These are phyloP conservation scores for Penicillium sp. DNA, from an alignment of 2,329 filamentous ascomycete genomes.

Conservation along the genomic window DNA sequence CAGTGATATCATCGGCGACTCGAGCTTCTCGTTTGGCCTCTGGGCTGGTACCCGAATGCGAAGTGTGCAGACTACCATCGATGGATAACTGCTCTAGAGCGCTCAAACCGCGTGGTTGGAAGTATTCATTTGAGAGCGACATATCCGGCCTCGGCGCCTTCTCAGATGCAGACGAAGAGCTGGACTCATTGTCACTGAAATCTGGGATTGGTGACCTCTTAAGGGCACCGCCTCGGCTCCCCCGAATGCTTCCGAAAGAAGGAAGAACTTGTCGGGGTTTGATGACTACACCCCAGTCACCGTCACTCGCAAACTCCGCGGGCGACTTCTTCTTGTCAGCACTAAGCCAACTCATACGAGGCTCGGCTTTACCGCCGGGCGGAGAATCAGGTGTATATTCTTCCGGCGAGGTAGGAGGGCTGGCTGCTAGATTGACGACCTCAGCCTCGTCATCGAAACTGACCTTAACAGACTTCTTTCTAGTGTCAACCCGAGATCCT, in stretches of 20 bases:
- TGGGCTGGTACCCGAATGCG: neutral
- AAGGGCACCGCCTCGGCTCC: conserved; percentile 38
- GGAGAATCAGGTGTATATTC: conserved; percentile 39
- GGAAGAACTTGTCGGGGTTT: conserved; percentile 60
- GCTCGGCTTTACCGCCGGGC: conserved; percentile 31
- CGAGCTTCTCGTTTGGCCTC: conserved; percentile 10
- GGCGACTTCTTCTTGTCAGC: conserved; percentile 35
- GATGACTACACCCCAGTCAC: conserved; percentile 57
- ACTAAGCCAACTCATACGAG: conserved; percentile 38
- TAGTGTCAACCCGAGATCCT: conserved; percentile 41
- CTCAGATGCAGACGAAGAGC: conserved; percentile 48
- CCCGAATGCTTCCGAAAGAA: conserved; percentile 63
- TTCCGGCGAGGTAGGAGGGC: conserved; percentile 44
- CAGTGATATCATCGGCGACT: neutral
- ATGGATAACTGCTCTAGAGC: conserved; percentile 18
- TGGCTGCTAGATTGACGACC: conserved; percentile 48
- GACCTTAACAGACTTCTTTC: conserved; percentile 57
- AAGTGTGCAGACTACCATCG: neutral
- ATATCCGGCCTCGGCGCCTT: conserved; percentile 28
- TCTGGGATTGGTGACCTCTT: conserved; percentile 20
- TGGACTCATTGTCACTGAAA: conserved; percentile 35
- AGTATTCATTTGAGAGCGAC: conserved; percentile 44
- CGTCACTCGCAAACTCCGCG: conserved; percentile 36
- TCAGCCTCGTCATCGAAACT: conserved; percentile 68
- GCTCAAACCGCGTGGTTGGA: conserved; percentile 8